Percentiles rank a stretch among this genome's conserved stretches.
Conservation (phyloP, 78 protist genomes). For the Speleostelium caveatum region DNA sequence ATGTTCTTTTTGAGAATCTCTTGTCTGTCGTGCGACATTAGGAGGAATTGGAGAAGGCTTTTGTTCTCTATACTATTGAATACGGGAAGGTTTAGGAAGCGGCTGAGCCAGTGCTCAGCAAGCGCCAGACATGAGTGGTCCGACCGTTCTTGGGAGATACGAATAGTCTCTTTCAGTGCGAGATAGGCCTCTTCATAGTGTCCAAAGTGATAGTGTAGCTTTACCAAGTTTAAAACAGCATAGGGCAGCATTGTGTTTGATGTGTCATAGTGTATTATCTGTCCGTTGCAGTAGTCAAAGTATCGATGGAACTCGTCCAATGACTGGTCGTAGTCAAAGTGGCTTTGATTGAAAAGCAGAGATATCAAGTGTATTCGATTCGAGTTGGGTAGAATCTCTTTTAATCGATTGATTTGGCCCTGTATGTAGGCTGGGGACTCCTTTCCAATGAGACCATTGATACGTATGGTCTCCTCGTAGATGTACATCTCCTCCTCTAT, state of each 20-base stretch:
- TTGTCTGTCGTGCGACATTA: conserved; percentile 9
- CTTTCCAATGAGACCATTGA: conserved; percentile 34
- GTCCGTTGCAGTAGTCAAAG: conserved; percentile 62
- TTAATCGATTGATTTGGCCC: conserved; percentile 1
- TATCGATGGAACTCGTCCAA: conserved; percentile 68
- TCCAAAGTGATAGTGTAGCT: conserved; percentile 59
- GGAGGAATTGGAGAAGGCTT: neutral
- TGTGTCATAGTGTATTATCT: neutral
- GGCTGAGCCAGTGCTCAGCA: conserved; percentile 11
- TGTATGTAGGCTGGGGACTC: conserved; percentile 17
- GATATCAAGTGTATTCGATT: conserved; percentile 10
- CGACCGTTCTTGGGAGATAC: conserved; percentile 62
- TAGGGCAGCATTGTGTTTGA: conserved; percentile 40
- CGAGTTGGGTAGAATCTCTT: conserved; percentile 25
- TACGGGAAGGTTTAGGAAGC: conserved; percentile 6
- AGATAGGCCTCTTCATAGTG: conserved; percentile 51
- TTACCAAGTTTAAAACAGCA: conserved; percentile 51
- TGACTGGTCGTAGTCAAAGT: conserved; percentile 44
- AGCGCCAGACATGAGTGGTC: conserved; percentile 65
- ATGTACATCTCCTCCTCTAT: conserved; percentile 50
- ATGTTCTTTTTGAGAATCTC: conserved; percentile 28
- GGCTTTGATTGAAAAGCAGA: neutral
- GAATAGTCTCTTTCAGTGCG: conserved; percentile 42
- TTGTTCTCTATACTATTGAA: conserved; percentile 7
- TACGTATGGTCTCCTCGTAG: conserved; percentile 18